Base-by-base conservation (phyloP, 2,329 filamentous ascomycete genomes). In the Ramularia collo-cygni region DNA sequence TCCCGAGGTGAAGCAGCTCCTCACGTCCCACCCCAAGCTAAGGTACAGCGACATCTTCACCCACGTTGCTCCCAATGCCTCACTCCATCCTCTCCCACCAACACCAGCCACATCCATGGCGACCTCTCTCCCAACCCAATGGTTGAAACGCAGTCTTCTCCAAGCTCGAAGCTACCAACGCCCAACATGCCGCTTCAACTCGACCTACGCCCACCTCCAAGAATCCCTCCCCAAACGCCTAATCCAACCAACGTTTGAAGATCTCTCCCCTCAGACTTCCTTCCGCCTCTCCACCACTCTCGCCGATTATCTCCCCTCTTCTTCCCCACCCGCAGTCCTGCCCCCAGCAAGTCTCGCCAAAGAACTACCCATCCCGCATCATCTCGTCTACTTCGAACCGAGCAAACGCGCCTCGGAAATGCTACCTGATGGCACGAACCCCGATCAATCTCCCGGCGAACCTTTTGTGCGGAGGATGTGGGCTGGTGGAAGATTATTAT, bases 331-430 rank as follows among this genome's bases (percentile, higher is more conserved):
- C 26, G 43, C 50, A 33, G 46, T 49, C 53, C 53, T 56, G 47
- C 51, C 55, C 35, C 66, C 59, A 27, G 57, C 59, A 42, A 36
- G 35, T 30, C 39, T 35, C 32, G 35, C 44, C 28, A 37, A 51
- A 8, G 45, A 63, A 12, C 64, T 83, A 5, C 79, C 81, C 0
- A 71, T 76, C 19, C 84, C 82, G 26, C 81, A 93, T 60, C 88
- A 95, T 61, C 72, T 95, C 26, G 78, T 90, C 49, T 93, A 93
- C 68, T 95, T 95, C 65, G 86, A 88, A 43, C 75, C 83, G 8
- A 75, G 79, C 47, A 68, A 82, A 13, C 69, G 75, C 1, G 67
- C 76, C 10, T 75, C 73, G 6, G 53, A 69, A 24, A 75, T 96
- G 30, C 73, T 87, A 13, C 69, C 78, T 1, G 92, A 98, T 65